Evolutionary conservation across 1,139 yeast genomes (phyloP), one percentile per base, ranked within the genome.

Genomic region (Scheffersomyces illinoinensis): DNA sequence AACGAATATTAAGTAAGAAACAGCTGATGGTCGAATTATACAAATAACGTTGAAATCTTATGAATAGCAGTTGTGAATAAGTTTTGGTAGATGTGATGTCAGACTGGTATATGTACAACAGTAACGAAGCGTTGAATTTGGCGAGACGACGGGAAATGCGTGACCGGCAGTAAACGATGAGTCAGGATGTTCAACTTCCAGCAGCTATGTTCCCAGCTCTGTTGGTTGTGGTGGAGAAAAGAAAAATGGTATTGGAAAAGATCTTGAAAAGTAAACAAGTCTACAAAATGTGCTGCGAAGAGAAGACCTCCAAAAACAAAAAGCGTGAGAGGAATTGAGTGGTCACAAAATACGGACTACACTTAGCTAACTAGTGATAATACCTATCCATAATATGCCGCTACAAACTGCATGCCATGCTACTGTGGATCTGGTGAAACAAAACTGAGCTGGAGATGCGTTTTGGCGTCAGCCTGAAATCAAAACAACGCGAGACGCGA

Each of bases 401-500:
- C 43, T 33, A 33, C 17, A 33, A 33, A 33, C 43, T 33, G 43
- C 10, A 33, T 33, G 43, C 43, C 43, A 10, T 33, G 43, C 43
- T 33, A 12, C 43, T 33, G 43, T 24, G 33, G 33, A 24, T 33
- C 43, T 33, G 10, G 43, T 33, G 43, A 33, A 33, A 33, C 43
- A 12, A 33, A 33, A 33, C 43, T 33, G 17, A 10, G 43, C 43
- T 33, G 43, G 17, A 48, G 21, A 21, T 14, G 51, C 51, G 26
- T 48, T 48, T 47, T 48, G 51, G 51, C 51, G 51, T 48, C 26
- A 20, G 18, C 24, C 18, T 20, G 51, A 53, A 54, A 60, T 53
- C 58, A 58, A 60, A 60, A 60, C 62, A 60, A 60, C 62, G 62
- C 62, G 62, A 33, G 17, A 60, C 61, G 59, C 62, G 62, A 54